Percentiles rank a stretch among this genome's conserved stretches.
Evolutionary conservation across 805 yeast genomes (phyloP).

Genomic region (Yarrowia yakushimensis): DNA sequence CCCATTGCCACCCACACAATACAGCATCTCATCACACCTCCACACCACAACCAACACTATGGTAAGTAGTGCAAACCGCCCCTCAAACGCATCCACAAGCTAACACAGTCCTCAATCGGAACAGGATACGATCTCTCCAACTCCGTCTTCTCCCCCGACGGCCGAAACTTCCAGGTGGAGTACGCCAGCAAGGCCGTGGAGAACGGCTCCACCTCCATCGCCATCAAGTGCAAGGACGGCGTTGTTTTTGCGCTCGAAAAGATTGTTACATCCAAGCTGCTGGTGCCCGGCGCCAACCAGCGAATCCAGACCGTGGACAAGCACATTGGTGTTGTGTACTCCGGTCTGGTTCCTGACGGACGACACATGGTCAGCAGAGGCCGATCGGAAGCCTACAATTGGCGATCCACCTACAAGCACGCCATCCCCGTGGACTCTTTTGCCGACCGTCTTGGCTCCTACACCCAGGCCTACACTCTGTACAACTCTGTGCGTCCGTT

Average conservation of each 20-base stretch:
- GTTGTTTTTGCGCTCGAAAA: constrained; percentile 97
- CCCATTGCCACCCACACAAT: constrained; percentile 11
- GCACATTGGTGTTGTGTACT: constrained; percentile 87
- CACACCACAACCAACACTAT: constrained; percentile 3
- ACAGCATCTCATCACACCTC: not conserved
- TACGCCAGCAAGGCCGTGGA: constrained; percentile 97
- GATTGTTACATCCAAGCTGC: constrained; percentile 75
- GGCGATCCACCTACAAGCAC: constrained; percentile 70
- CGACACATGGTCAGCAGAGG: constrained; percentile 89
- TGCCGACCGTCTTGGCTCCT: constrained; percentile 82
- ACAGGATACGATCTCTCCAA: constrained; percentile 98
- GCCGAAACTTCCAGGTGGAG: constrained; percentile 83
- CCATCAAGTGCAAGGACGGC: constrained; percentile 89
- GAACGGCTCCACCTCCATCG: constrained; percentile 93
- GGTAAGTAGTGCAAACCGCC: not conserved
- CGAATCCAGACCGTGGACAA: constrained; percentile 90
- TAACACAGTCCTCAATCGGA: constrained; percentile 79
- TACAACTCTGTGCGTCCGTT: constrained; percentile 97
- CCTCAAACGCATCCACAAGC: not conserved
- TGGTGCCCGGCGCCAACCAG: constrained; percentile 84
- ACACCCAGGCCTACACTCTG: constrained; percentile 92
- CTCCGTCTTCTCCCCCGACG: constrained; percentile 82
- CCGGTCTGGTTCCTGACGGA: constrained; percentile 96
- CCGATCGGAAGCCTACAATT: constrained; percentile 81
- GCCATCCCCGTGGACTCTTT: constrained; percentile 77